Conservation (phyloP, 495 filamentous ascomycete species). For the Staphylotrichum tortipilum region DNA sequence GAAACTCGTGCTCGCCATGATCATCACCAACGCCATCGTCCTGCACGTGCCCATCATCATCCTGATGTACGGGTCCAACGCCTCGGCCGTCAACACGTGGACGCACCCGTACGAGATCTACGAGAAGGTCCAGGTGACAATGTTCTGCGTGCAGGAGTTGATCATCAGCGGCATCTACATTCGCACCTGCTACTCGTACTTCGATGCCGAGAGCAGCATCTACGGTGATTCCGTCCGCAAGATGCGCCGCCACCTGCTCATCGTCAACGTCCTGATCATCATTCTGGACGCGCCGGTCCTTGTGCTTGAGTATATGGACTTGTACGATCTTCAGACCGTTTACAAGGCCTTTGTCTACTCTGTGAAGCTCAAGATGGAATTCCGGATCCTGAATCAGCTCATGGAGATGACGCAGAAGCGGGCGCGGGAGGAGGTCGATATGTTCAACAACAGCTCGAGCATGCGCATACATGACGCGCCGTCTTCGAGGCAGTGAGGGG, state of each 20-base stretch:
- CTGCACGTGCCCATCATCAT: constrained; percentile 51
- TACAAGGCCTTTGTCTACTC: constrained; percentile 54
- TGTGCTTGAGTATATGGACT: constrained; percentile 46
- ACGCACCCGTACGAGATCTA: constrained; percentile 49
- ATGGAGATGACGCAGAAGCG: constrained; percentile 12
- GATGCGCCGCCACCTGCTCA: constrained; percentile 45
- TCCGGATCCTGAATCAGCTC: constrained; percentile 47
- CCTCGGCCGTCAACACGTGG: constrained; percentile 24
- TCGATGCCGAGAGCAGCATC: too few species aligned
- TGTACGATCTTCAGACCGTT: constrained; percentile 52
- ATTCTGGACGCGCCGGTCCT: constrained; percentile 43
- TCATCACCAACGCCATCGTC: constrained; percentile 46
- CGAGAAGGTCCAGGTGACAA: constrained; percentile 58
- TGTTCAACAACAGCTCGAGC: too few species aligned
- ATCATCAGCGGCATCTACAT: constrained; percentile 55
- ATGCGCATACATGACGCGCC: too few species aligned
- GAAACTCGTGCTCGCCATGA: constrained; percentile 49
- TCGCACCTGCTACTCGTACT: too few species aligned
- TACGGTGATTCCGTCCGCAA: too few species aligned
- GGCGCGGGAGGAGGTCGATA: too few species aligned
- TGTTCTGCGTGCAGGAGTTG: constrained; percentile 56
- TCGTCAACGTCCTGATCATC: constrained; percentile 47
- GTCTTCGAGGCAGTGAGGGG: too few species aligned
- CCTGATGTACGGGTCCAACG: constrained; percentile 50
- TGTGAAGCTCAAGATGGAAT: constrained; percentile 60